Base-by-base conservation (phyloP, 2,329 filamentous ascomycete species). In the Colletotrichum sansevieriae region DNA sequence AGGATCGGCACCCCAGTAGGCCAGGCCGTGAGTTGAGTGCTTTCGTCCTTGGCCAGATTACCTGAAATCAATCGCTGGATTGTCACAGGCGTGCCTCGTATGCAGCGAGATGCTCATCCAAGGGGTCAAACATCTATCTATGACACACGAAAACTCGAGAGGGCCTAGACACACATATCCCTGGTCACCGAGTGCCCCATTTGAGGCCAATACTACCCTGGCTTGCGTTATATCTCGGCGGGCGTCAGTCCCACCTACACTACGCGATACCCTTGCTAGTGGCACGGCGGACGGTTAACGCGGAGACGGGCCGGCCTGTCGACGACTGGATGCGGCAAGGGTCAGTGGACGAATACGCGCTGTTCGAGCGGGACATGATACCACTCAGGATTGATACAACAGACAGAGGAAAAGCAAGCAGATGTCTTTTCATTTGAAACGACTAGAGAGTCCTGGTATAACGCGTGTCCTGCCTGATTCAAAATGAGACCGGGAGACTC, bases 241-340 rank as follows among this genome's bases (percentile, higher is more conserved):
- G 37, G 37, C 37, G 11, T 46, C 41, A 18, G 13, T 57, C 35
- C 54, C 12, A 25, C 18, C 18, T 18, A 18, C 18, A 18, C 18
- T 41, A 15, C 41, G 20, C 41, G 7, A 6, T 8, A 58, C 22
- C 55, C 55, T 39, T 58, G 41, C 39, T 46, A 35, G 55, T 20
- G 22, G 11, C 55, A 13, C 12, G 46, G 39, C 55, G 9, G 22
- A 39, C n/a, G 25, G 22, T 58, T 39, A 39, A 58, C 39, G 55
- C 8, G n/a, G 55, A 58, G 22, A 41, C 55, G 39, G 55, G 55
- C 39, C 55, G 55, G 55, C 18, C 41, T 58, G 55, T 33, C 15
- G 39, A 58, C n/a, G 55, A 46, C 13, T 13, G 15, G 39, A 22
- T 15, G 12, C 10, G 15, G 47, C 18, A 22, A 44, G 39, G 55